Conservation (phyloP, 2,329 filamentous ascomycete species). For the Apiospora marii region DNA sequence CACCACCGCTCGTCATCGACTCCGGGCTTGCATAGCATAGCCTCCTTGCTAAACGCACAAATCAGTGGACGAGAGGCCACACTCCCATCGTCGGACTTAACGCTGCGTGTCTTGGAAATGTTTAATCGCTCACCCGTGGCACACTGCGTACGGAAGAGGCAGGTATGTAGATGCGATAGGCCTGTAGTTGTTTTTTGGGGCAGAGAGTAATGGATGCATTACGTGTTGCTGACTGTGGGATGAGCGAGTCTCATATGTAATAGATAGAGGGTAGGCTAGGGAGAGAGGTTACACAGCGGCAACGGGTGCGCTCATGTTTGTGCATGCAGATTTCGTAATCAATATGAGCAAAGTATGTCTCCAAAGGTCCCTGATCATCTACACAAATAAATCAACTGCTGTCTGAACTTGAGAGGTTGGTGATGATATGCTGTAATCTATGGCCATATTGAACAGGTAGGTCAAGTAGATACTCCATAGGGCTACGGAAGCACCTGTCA, state of each 20-base stretch:
- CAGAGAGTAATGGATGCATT: background rate
- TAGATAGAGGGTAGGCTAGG: background rate
- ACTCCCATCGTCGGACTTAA: background rate
- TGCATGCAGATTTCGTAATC: background rate
- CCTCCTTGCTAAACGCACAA: background rate
- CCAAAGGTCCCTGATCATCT: background rate
- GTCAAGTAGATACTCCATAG: background rate
- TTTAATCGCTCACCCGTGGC: background rate
- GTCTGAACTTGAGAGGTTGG: background rate
- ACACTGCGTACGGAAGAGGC: background rate
- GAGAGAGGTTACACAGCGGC: background rate
- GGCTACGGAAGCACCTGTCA: constrained; percentile 8
- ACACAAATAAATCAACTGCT: background rate
- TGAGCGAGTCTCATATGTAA: background rate
- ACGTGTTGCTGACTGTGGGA: constrained; percentile 3
- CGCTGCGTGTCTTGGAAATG: constrained; percentile 11
- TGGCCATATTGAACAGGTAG: background rate
- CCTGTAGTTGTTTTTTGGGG: background rate
- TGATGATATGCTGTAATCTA: background rate
- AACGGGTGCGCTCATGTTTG: background rate
- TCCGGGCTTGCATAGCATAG: background rate
- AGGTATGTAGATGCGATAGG: background rate
- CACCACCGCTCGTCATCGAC: background rate
- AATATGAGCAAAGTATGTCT: background rate
- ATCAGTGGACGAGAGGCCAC: background rate